Conservation (phyloP, 768 basidiomycete species). For the Amanita polypyramis region DNA sequence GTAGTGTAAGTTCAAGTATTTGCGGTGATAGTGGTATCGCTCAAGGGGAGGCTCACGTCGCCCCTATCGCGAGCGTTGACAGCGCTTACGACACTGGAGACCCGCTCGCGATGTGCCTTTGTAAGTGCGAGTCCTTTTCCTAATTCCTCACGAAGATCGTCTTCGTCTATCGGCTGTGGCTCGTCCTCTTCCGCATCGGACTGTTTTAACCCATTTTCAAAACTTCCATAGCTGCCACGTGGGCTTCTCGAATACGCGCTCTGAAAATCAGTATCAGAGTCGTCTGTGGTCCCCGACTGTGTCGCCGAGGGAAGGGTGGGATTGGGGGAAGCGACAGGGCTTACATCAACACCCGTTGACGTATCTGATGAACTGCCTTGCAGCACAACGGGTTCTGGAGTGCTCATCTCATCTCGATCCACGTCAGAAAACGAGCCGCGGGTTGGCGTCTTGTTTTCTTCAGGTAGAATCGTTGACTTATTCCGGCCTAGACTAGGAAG, state of each 20-base stretch:
- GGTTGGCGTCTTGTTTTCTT: conserved; percentile 33
- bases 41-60: conserved; percentile 26
- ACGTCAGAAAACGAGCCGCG: conserved; percentile 27
- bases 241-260: conserved; percentile 77
- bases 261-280: conserved; percentile 81
- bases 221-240: conserved; percentile 51
- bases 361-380: conserved; percentile 25
- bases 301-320: conserved; percentile 10
- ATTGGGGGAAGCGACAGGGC: conserved; percentile 11
- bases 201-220: conserved; percentile 22
- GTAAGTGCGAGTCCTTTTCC: conserved; percentile 21
- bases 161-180: conserved; percentile 9
- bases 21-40: conserved; percentile 26
- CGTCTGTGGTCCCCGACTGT: conserved; percentile 42
- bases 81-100: conserved; percentile 45
- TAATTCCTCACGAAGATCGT: conserved; percentile 17
- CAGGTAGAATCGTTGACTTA: conserved; percentile 13
- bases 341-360: conserved; percentile 10
- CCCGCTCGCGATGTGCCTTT: conserved; percentile 36
- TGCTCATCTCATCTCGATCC: conserved; percentile 21
- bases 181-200: conserved; percentile 16
- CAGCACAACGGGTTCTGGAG: conserved; percentile 20
- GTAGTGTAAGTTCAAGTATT: conserved; percentile 2
- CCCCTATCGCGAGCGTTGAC: conserved; percentile 16
- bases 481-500: conserved; percentile 12